Evolutionary conservation across 73 alveolate species (phyloP), one percentile per base, ranked within the genome.

Genomic region (Paramecium caudatum): DNA sequence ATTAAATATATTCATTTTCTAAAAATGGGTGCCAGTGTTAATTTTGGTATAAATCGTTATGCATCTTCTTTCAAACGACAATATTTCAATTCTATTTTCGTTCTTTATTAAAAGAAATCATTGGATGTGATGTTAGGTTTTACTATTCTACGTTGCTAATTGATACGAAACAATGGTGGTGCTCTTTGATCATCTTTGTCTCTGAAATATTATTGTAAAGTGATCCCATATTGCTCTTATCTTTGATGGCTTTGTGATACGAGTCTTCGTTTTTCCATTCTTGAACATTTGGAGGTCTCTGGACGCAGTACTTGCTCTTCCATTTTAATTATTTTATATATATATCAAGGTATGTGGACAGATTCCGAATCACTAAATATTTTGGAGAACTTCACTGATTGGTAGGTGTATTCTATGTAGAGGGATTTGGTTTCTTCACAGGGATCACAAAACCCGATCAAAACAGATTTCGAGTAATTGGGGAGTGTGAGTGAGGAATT

Each of bases 191-290:
- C 80, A 55, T 10, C 46, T 55, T 55, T 37, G 25, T 16, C 84
- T 34, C 84, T 10, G 15, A 68, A 68, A 12, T 68, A 68, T 68
- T 68, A 9, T 34, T 68, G 21, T 34, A 68, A 37, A 68, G 84
- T 68, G 21, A 68, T 68, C 15, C 84, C 47, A 68, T 68, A 32
- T 68, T 47, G 34, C 19, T 34, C 84, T 37, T 68, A 36, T 30
- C 84, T 68, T 34, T 34, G 61, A 68, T 68, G 84, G 34, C 50
- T 68, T 68, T 68, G 36, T 7, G 84, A 68, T 34, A 68, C 84
- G n/a, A 68, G 37, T 68, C 84, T 68, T 25, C 84, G 47, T 23
- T 68, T 68, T 37, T 68, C 84, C 84, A 68, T 32, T 68, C 84
- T 33, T 34, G 84, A 68, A 21, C 84, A 68, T 33, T 68, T 68